Conservation (phyloP, 495 filamentous ascomycete genomes). For the Astrothelium macrocarpum region DNA sequence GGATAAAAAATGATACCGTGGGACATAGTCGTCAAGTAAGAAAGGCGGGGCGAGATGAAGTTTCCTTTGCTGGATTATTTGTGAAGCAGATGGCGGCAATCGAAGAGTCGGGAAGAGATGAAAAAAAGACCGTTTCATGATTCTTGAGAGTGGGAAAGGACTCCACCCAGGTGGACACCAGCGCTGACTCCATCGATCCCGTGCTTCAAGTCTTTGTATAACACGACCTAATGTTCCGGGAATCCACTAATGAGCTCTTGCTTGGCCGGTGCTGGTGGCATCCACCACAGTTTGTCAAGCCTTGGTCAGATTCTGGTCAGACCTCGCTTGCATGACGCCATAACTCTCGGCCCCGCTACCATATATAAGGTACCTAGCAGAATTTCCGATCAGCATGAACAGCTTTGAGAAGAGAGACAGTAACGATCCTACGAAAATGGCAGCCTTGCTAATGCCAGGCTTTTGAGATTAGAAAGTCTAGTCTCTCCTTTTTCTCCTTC, state of each 20-base stretch:
- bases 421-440: too few species aligned
- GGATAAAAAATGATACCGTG: slow-evolving; percentile 53
- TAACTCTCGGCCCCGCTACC: neutral
- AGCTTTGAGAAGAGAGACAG: neutral
- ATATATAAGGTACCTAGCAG: neutral
- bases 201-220: too few species aligned
- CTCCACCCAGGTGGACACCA: too few species aligned
- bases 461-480: too few species aligned
- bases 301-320: neutral
- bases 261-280: too few species aligned
- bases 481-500: neutral
- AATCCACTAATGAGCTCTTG: too few species aligned
- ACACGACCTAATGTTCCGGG: too few species aligned
- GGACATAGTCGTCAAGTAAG: slow-evolving; percentile 62
- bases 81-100: neutral
- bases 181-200: too few species aligned
- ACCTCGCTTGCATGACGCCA: neutral
- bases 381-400: neutral
- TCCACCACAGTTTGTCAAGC: neutral
- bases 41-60: slow-evolving; percentile 69
- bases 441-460: too few species aligned
- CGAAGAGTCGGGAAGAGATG: neutral
- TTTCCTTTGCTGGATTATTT: neutral
- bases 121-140: neutral
- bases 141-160: neutral